These are phyloP conservation scores for Powellomyces hirtus DNA, from an alignment of 192 early-diverging fungal species.

Conservation along the genomic window DNA sequence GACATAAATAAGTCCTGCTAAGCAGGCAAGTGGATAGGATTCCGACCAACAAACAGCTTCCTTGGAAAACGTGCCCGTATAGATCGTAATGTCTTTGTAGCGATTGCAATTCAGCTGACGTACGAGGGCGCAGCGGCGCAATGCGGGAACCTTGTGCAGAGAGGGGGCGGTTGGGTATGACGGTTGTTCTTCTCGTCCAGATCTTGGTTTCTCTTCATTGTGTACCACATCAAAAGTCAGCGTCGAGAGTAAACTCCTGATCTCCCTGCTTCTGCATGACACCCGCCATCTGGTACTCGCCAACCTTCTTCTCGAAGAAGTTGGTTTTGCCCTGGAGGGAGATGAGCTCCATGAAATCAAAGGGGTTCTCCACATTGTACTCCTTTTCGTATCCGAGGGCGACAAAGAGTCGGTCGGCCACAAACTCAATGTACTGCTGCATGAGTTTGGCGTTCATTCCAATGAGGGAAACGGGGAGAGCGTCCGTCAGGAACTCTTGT, in stretches of 20 bases:
- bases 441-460: slow-evolving; percentile 95
- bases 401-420: slow-evolving; percentile 91
- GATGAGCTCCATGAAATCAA: slow-evolving; percentile 99
- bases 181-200: no score
- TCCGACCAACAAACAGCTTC: no score
- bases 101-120: no score
- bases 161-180: no score
- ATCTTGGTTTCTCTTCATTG: slow-evolving; percentile 38
- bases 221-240: slow-evolving; percentile 37
- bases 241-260: slow-evolving; percentile 43
- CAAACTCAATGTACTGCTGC: slow-evolving; percentile 98
- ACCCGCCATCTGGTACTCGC: slow-evolving; percentile 90
- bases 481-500: slow-evolving; percentile 93
- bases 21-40: no score
- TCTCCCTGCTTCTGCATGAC: slow-evolving; percentile 55
- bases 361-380: slow-evolving; percentile 87
- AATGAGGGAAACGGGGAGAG: slow-evolving; percentile 88
- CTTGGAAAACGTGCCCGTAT: no score
- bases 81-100: no score
- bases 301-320: slow-evolving; percentile 52
- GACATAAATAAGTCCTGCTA: no score
- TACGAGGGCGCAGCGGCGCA: no score
- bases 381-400: slow-evolving; percentile 82
- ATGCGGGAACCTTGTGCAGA: no score
- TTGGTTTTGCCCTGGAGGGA: slow-evolving; percentile 94